Conservation (phyloP, 2,329 filamentous ascomycete species). For the Didymella glomerata region DNA sequence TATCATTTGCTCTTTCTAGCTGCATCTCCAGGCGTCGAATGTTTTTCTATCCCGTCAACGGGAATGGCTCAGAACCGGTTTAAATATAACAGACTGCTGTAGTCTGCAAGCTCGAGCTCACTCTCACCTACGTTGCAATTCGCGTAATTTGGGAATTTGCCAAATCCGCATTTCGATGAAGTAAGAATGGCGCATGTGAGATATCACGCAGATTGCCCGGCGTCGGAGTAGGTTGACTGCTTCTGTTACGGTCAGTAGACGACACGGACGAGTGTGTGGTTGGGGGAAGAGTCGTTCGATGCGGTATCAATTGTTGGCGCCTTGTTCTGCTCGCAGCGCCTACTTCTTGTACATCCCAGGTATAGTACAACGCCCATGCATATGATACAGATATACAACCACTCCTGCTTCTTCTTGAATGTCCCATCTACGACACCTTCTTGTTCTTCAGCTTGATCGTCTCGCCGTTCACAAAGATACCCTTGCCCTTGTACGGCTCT, state of each 20-base stretch:
- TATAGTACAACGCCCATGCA: constrained; percentile 35
- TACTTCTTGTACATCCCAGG: constrained; percentile 12
- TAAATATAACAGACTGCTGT: not conserved
- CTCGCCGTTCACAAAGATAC: constrained; percentile 97
- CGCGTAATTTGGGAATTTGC: not conserved
- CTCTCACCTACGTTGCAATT: not conserved
- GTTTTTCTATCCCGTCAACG: not conserved
- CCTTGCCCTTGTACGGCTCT: constrained; percentile 99
- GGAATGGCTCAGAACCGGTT: not conserved
- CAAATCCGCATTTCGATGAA: not conserved
- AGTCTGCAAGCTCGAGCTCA: not conserved
- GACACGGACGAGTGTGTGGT: not conserved
- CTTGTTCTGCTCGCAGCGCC: not conserved
- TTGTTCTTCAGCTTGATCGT: constrained; percentile 98
- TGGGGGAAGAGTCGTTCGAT: not conserved
- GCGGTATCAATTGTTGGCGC: not conserved
- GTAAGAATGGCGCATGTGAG: not conserved
- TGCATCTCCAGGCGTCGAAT: no score
- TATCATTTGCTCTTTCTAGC: no score
- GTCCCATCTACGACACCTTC: constrained; percentile 60
- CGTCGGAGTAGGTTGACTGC: no score
- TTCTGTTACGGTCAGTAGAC: not conserved
- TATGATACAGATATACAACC: constrained; percentile 31
- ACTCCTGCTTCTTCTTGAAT: not conserved
- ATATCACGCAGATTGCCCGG: no score